These are phyloP conservation scores for Thermothelomyces thermophilus DNA, from an alignment of 2,329 filamentous ascomycete genomes.

Conservation along the genomic window DNA sequence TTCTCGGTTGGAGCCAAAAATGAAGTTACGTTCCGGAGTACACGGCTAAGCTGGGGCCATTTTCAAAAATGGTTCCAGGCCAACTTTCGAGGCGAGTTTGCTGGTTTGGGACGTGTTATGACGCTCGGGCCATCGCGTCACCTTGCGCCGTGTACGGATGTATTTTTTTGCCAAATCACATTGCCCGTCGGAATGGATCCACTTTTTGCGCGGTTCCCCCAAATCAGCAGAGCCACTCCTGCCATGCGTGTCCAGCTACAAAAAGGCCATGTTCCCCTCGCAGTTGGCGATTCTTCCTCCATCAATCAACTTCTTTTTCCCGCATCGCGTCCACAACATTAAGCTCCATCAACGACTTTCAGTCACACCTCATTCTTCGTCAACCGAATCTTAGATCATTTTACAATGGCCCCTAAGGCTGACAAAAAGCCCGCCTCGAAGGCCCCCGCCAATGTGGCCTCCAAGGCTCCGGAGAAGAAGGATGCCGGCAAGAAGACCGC, in stretches of 20 bases:
- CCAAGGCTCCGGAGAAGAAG: slow-evolving; percentile 84
- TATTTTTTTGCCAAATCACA: slow-evolving; percentile 28
- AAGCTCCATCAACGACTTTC: slow-evolving; percentile 22
- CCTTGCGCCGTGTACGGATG: slow-evolving; percentile 19
- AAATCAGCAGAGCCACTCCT: slow-evolving; percentile 53
- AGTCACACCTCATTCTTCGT: slow-evolving; percentile 24
- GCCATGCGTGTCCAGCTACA: slow-evolving; percentile 53
- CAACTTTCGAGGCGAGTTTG: background rate
- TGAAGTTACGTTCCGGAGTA: background rate
- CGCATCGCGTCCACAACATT: slow-evolving; percentile 27
- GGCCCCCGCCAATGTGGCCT: slow-evolving; percentile 73
- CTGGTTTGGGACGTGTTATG: slow-evolving; percentile 22
- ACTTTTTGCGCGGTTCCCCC: slow-evolving; percentile 22
- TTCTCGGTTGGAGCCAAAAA: background rate
- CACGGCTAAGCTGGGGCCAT: background rate
- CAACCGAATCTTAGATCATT: slow-evolving; percentile 23
- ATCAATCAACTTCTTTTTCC: slow-evolving; percentile 40
- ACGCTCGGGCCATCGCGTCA: slow-evolving; percentile 26
- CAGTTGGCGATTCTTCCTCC: slow-evolving; percentile 39
- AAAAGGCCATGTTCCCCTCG: slow-evolving; percentile 49
- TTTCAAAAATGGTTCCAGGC: background rate
- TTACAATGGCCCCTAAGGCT: slow-evolving; percentile 93
- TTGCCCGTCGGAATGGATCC: slow-evolving; percentile 14
- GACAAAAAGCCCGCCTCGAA: slow-evolving; percentile 99
- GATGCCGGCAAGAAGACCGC: slow-evolving; percentile 99